These are phyloP conservation scores for Schizonepeta tenuifolia DNA, from an alignment of 257 asterid species.

Conservation along the genomic window DNA sequence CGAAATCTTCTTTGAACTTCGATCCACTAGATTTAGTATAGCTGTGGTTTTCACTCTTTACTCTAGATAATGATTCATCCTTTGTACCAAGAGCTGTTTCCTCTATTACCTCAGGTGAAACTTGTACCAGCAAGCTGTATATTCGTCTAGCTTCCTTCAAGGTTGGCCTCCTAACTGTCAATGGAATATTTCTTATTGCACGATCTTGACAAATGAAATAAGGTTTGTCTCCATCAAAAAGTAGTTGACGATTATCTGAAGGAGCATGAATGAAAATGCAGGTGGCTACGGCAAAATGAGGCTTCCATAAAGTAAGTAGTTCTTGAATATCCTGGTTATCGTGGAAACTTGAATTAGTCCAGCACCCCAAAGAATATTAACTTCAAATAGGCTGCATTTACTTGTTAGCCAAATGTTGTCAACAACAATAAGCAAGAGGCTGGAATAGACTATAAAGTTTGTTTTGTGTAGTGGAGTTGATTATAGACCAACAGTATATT, in stretches of 20 bases:
- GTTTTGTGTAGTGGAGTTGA: constrained; percentile 13
- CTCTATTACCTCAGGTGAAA: constrained; percentile 57
- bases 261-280: constrained; percentile 79
- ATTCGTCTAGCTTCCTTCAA: constrained; percentile 79
- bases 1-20: constrained; percentile 39
- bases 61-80: constrained; percentile 44
- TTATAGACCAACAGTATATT: background rate
- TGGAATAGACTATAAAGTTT: background rate
- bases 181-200: constrained; percentile 75
- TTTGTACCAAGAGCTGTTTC: constrained; percentile 38
- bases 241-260: constrained; percentile 74
- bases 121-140: constrained; percentile 67
- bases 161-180: constrained; percentile 91
- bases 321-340: constrained; percentile 81
- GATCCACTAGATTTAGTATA: constrained; percentile 35
- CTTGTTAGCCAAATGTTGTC: background rate
- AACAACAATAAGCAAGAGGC: background rate
- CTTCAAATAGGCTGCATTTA: background rate
- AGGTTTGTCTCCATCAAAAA: constrained; percentile 83
- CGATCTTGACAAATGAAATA: constrained; percentile 57
- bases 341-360: constrained; percentile 32
- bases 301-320: constrained; percentile 76
- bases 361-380: constrained; percentile 24
- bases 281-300: constrained; percentile 67
- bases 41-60: constrained; percentile 26